Conservation (phyloP, 176 grass and related monocot genomes). For the Carex scoparia region DNA sequence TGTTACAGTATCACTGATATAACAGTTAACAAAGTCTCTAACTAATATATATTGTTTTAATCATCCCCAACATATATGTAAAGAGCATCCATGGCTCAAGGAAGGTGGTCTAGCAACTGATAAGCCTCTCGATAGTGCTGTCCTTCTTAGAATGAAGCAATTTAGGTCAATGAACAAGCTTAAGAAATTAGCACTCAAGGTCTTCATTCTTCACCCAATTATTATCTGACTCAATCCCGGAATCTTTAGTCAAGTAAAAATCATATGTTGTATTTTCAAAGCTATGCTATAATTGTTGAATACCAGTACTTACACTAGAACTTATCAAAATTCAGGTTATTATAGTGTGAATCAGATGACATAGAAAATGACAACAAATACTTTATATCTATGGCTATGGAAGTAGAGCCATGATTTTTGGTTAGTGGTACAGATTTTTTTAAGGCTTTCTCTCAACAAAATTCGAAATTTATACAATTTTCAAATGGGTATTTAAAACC, state of each 20-base stretch:
- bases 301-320: background rate
- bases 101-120: slow-evolving; percentile 24
- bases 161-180: slow-evolving; percentile 37
- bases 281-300: background rate
- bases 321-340: background rate
- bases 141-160: slow-evolving; percentile 34
- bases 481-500: background rate
- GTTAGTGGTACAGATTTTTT: background rate
- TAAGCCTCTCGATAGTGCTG: slow-evolving; percentile 28
- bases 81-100: slow-evolving; percentile 31
- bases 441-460: background rate
- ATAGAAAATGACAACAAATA: background rate
- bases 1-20: background rate
- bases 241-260: background rate
- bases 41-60: background rate
- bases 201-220: background rate
- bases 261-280: background rate
- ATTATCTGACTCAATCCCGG: background rate
- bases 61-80: background rate
- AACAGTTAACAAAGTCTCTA: background rate
- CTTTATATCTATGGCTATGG: background rate
- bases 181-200: slow-evolving; percentile 32
- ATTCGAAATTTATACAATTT: background rate
- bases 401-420: background rate
- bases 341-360: background rate